Evolutionary conservation across 2,329 filamentous ascomycete genomes (phyloP), one percentile per base, ranked within the genome.

Genomic region (Aspergillus sp.): DNA sequence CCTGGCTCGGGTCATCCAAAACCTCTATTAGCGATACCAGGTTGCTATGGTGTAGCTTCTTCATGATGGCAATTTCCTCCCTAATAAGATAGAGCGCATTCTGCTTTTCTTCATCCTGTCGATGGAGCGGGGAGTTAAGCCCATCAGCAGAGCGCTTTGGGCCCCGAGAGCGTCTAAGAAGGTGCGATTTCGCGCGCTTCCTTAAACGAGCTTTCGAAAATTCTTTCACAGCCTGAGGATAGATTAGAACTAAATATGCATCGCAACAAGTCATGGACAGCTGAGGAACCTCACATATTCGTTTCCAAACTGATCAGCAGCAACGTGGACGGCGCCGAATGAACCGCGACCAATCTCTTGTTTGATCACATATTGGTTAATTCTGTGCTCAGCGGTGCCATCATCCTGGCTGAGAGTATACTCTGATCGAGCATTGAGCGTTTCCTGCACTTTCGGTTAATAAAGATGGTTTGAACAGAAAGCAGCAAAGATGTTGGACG

Each of bases 51-150:
- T 97, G 88, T 47, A 98, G 83, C 77, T 98, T 98, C 81, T 98
- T 99, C 93, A 99, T 98, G 71, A 98, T 96, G 57, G 95, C 95
- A 67, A 98, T 95, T 75, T 99, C 95, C 73, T 96, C 90, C 60
- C 92, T 89, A 73, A 99, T 98, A 58, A 98, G 80, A 68, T 90
- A 90, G 12, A 98, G 80, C 0, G 93, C 85, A 64, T 88, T 88
- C 70, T 89, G 88, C 43, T 83, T 82, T 45, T 80, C 77, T 59
- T 83, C 79, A 57, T 81, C 75, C 20, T 83, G 81, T 36, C 85
- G 80, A 72, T 89, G 84, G 51, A 88, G 71, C 2, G 85, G 84
- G n/a, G 84, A 85, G 67, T 86, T 87, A 74, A 81, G 87, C 66
- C 77, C 85, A 47, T 81, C 75, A 22, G 83, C 84, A 32, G 82